A percentile compares a stretch with the other conserved stretches of the same genome.
Conservation (phyloP, 495 filamentous ascomycete species). For the Penicillium paxilli region DNA sequence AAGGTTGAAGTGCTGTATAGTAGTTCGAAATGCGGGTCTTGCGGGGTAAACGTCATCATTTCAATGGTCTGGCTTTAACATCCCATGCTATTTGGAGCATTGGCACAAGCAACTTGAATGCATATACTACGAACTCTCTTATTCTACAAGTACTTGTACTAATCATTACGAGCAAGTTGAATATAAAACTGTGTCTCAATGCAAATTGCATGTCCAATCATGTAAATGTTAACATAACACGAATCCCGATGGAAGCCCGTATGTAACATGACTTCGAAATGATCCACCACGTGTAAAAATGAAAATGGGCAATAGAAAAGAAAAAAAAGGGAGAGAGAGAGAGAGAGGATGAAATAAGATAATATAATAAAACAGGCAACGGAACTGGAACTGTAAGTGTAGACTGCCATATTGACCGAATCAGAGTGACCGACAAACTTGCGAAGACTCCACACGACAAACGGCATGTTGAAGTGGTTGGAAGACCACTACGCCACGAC, state of each 20-base stretch:
- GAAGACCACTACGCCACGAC: slow-evolving; percentile 31
- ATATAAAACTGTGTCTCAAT: background rate
- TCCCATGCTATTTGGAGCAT: too few species aligned
- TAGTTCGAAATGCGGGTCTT: background rate
- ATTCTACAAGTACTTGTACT: too few species aligned
- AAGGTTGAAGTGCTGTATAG: background rate
- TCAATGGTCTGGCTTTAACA: too few species aligned
- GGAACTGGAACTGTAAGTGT: slow-evolving; percentile 11
- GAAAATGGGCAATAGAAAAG: background rate
- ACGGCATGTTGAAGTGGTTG: slow-evolving; percentile 9
- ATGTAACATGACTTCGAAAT: slow-evolving; percentile 9
- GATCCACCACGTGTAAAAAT: slow-evolving; percentile 17
- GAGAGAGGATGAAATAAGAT: slow-evolving; percentile 1
- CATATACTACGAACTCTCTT: too few species aligned
- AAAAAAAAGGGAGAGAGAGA: background rate
- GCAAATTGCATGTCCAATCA: slow-evolving; percentile 19
- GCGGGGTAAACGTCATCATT: background rate
- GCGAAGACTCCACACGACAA: slow-evolving; percentile 7
- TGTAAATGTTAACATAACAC: slow-evolving; percentile 11
- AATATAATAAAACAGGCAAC: slow-evolving; percentile 29
- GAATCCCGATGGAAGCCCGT: slow-evolving; percentile 13
- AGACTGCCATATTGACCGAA: slow-evolving; percentile 1
- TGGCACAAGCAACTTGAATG: too few species aligned
- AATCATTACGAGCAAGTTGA: too few species aligned
- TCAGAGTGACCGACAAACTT: background rate